Evolutionary conservation across 139 green algal species (phyloP).

Genomic region (Parachlorella kessleri): DNA sequence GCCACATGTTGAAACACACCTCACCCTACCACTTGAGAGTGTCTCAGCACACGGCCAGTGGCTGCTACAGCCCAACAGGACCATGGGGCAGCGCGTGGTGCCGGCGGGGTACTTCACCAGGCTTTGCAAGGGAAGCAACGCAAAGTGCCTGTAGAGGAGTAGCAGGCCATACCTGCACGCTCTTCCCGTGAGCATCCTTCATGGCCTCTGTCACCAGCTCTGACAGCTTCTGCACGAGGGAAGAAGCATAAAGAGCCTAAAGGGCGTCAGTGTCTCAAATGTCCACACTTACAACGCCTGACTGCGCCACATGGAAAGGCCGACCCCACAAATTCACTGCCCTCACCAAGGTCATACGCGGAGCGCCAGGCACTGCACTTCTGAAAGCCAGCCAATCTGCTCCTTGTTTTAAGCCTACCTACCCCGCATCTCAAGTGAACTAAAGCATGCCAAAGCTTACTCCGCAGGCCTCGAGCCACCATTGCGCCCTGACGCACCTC

Average conservation of each 20-base stretch:
- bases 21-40: too few species aligned
- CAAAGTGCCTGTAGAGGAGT: too few species aligned
- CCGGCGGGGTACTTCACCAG: neutral
- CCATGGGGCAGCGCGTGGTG: neutral
- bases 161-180: slow-evolving; percentile 58
- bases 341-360: too few species aligned
- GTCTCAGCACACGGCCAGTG: neutral
- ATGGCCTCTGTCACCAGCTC: slow-evolving; percentile 78
- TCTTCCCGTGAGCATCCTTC: slow-evolving; percentile 90
- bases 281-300: too few species aligned
- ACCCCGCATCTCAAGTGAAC: neutral
- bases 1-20: neutral
- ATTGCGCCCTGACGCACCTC: slow-evolving; percentile 39
- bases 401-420: neutral
- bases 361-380: slow-evolving; percentile 9
- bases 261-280: too few species aligned
- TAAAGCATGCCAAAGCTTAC: neutral
- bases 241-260: too few species aligned
- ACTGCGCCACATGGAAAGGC: too few species aligned
- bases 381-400: neutral
- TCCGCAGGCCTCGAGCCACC: neutral
- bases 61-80: neutral
- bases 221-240: slow-evolving; percentile 59
- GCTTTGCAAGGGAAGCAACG: neutral
- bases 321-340: too few species aligned